These are phyloP conservation scores for Strigomonas culicis DNA, from an alignment of 208 protist genomes.

Conservation along the genomic window DNA sequence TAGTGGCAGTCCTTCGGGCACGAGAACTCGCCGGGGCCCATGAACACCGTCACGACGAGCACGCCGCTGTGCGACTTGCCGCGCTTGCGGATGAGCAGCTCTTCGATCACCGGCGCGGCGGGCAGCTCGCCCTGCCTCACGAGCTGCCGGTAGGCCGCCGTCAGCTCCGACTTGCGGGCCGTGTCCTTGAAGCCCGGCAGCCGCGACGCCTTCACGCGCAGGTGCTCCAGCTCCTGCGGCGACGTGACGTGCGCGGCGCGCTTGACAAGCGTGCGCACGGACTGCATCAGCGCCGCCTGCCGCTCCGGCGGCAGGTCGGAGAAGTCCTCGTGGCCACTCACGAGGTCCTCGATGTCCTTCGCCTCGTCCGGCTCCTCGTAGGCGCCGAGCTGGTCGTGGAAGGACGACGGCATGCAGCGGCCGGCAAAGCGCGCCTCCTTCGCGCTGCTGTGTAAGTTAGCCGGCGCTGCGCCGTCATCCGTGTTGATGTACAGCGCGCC, in stretches of 20 bases:
- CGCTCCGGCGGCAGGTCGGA: conserved; percentile 62
- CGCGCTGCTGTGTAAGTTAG: conserved; percentile 26
- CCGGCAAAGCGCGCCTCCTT: conserved; percentile 52
- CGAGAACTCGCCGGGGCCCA: conserved; percentile 87
- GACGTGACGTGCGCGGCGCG: conserved; percentile 21
- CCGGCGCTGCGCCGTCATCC: background rate
- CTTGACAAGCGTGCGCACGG: conserved; percentile 50
- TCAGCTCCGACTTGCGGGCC: conserved; percentile 85
- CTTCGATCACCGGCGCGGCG: conserved; percentile 42
- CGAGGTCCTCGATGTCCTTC: conserved; percentile 77
- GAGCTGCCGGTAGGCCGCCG: conserved; percentile 77
- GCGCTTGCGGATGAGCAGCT: conserved; percentile 80
- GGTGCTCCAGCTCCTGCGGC: conserved; percentile 58
- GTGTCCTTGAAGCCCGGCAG: conserved; percentile 83
- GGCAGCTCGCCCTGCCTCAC: conserved; percentile 57
- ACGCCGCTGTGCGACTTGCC: conserved; percentile 89
- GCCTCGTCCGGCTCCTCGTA: conserved; percentile 75
- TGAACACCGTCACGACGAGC: conserved; percentile 92
- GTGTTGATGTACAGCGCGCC: background rate
- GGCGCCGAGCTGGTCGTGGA: conserved; percentile 46
- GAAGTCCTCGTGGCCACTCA: conserved; percentile 71
- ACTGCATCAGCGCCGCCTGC: conserved; percentile 55
- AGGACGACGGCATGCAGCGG: conserved; percentile 47
- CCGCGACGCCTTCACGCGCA: conserved; percentile 71
- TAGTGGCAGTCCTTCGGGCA: conserved; percentile 94